Percentiles rank a stretch among this genome's conserved stretches.
Conservation (phyloP, 164 flowering plant genomes). For the Vitis labrusca region DNA sequence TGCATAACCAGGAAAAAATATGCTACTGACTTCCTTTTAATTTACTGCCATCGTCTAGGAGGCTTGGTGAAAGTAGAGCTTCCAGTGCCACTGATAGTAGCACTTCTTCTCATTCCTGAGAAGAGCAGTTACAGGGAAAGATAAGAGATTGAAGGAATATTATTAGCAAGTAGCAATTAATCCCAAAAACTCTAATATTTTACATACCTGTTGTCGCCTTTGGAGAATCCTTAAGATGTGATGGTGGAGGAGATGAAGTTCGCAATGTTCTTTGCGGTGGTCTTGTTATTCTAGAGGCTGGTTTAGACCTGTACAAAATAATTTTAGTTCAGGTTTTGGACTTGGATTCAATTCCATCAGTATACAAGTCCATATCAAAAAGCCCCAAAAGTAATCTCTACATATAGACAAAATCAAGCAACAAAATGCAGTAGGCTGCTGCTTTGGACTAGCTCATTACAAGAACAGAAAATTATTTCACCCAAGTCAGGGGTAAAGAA, state of each 20-base stretch:
- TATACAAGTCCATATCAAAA: background rate
- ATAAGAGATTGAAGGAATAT: background rate
- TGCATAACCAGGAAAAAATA: background rate
- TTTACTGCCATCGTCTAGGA: constrained; percentile 22
- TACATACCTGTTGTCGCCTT: constrained; percentile 21
- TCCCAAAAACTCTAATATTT: background rate
- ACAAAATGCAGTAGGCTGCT: no score
- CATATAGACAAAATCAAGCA: no score
- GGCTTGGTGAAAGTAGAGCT: constrained; percentile 16
- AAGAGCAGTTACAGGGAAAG: background rate
- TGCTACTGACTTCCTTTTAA: background rate
- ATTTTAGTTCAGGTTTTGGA: background rate
- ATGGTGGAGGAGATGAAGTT: background rate
- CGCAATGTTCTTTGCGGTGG: background rate
- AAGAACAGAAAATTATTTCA: no score
- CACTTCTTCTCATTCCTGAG: constrained; percentile 23
- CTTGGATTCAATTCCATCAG: background rate
- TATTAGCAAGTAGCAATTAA: background rate
- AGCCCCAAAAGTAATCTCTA: background rate
- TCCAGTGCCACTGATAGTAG: background rate
- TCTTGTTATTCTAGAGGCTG: constrained; percentile 7
- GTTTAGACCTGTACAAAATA: constrained; percentile 16
- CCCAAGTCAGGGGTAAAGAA: no score
- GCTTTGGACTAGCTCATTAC: no score
- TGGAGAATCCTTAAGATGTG: constrained; percentile 2